Evolutionary conservation across 2,329 filamentous ascomycete genomes (phyloP), one percentile per base, ranked within the genome.

Genomic region (Pyrenophora tritici-repentis): DNA sequence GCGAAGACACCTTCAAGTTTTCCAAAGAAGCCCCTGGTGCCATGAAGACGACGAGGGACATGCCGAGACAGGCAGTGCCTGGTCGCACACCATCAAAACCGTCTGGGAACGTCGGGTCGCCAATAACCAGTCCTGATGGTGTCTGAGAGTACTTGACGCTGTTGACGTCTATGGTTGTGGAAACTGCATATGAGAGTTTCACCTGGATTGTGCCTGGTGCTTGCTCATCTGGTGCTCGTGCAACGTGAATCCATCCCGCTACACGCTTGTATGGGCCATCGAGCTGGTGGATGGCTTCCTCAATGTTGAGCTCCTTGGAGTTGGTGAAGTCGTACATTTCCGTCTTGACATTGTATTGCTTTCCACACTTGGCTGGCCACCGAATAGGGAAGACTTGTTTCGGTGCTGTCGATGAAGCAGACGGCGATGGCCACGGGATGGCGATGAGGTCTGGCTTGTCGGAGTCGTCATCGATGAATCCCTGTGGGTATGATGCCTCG

Each of bases 31-130:
- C 54, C 6, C 68, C 68, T 7, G 65, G 42, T n/a, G 66, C 67
- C 48, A 78, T 59, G 46, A 73, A 74, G 3, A 78, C 49, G 0
- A 66, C 63, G 9, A 76, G 57, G 12, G 66, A 71, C 24, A 78
- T 68, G 14, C 71, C 72, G 10, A 78, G 54, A 43, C 74, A 76
- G 2, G 73, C 60, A 7, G 59, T 62, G 0, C 61, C 58, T 16
- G 55, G 47, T 17, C 58, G 55, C 0, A 68, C 41, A 3, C 65
- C 62, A 43, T 70, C 58, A 34, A 68, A 60, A 3, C 58, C 61
- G 26, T 68, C 60, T 3, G 62, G 52, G 17, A 58, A 62, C 0
- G 55, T 53, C 1, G 65, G 55, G 17, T 71, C 65, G 16, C 70
- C 69, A 13, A 73, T 65, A 2, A 46, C 56, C 1, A 73, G 49